phyloP scores from a whole-genome alignment of 768 basidiomycete species.

The Suillus sp. region DNA sequence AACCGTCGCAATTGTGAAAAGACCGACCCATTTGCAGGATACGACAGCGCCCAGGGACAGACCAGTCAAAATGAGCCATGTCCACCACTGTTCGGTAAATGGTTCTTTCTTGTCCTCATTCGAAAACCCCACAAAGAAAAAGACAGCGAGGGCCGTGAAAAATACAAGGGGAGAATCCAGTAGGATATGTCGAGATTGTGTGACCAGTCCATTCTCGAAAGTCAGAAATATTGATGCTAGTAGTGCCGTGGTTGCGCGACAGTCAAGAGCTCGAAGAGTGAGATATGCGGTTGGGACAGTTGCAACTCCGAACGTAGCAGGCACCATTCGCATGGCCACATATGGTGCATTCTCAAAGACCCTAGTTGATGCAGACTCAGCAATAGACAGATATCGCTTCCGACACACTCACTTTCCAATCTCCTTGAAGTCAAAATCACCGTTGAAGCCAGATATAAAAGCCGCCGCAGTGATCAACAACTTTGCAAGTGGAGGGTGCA shows the following conservation, averaged over 20 bases:
- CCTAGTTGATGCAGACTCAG: slow-evolving; percentile 42
- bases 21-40: slow-evolving; percentile 97
- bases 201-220: slow-evolving; percentile 95
- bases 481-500: slow-evolving; percentile 97
- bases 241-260: slow-evolving; percentile 88
- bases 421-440: slow-evolving; percentile 95
- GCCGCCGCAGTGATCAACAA: slow-evolving; percentile 91
- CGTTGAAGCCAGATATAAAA: slow-evolving; percentile 85
- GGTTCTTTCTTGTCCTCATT: slow-evolving; percentile 86
- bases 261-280: slow-evolving; percentile 90
- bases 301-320: slow-evolving; percentile 84
- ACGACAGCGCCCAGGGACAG: slow-evolving; percentile 89
- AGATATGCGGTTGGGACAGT: slow-evolving; percentile 92
- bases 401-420: slow-evolving; percentile 80
- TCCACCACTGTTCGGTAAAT: slow-evolving; percentile 91
- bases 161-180: slow-evolving; percentile 98
- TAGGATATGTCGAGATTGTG: slow-evolving; percentile 95
- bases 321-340: slow-evolving; percentile 96
- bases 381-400: not conserved
- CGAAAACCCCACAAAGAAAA: slow-evolving; percentile 87
- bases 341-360: slow-evolving; percentile 88
- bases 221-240: slow-evolving; percentile 90
- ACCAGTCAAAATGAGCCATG: slow-evolving; percentile 86
- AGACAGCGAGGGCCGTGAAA: slow-evolving; percentile 89
- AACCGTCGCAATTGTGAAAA: slow-evolving; percentile 96